Base-by-base conservation (phyloP, 257 asterid genomes). In the Solanum phureja region DNA sequence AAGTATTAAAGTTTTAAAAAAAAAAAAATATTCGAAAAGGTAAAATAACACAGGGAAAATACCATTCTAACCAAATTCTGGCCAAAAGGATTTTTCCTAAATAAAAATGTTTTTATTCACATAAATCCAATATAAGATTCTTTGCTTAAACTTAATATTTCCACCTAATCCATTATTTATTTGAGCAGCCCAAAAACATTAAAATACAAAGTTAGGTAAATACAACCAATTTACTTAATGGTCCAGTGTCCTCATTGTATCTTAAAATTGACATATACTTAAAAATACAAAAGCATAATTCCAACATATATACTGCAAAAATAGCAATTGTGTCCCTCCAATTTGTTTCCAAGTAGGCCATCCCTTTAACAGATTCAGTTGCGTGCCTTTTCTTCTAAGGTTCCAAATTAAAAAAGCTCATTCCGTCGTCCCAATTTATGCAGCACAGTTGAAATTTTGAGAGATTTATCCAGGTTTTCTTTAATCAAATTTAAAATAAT, bases 171-270 rank as follows among this genome's bases (percentile, higher is more conserved):
- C 69, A 82, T 18, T 29, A 81, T 49, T 13, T 29, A 16, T 19
- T 81, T 29, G 6, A 29, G 69, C 19, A 49, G 29, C 68, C 64
- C 52, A 5, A 11, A 35, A 19, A 38, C 2, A 14, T 46, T 37
- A 11, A 85, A 40, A 7, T 40, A 27, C 58, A 44, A 84, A 49
- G 91, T 91, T 92, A 74, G 91, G 93, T 90, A 83, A 83, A 90
- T 46, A 64, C 44, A 88, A 44, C 91, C 92, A 89, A 79, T 66
- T 88, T 3, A 38, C 79, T 44, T 79, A 79, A 66, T 84, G 46
- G 33, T 7, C 14, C 34, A 8, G 14, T 83, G 29, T 16, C 69
- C 64, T 81, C 24, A 83, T 86, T 89, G 71, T 88, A 38, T 83
- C 24, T 76, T 60, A 76, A 40, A 75, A 40, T 40, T 73, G 88